Evolutionary conservation across 257 asterid genomes (phyloP).

Genomic region (Penstemon barbatus): DNA sequence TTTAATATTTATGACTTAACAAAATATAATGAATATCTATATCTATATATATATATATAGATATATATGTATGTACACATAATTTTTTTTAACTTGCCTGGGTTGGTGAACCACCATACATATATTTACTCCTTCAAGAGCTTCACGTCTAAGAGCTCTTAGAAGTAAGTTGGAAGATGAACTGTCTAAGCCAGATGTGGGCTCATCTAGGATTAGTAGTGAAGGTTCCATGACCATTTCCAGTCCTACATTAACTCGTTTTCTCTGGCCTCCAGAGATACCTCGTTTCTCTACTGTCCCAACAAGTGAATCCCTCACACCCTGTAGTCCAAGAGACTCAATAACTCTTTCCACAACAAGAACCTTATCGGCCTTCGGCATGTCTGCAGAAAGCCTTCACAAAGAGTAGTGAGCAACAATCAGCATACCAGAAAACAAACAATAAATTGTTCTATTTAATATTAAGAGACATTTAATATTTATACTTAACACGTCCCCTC

Average conservation of each 20-base stretch:
- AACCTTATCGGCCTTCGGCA: slow-evolving; percentile 91
- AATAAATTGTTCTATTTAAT: background rate
- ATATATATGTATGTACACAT: background rate
- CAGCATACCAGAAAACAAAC: slow-evolving; percentile 27
- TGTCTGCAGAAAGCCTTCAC: slow-evolving; percentile 72
- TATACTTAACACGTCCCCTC: no score
- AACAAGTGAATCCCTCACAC: slow-evolving; percentile 83
- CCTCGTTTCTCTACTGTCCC: slow-evolving; percentile 94
- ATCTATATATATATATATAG: background rate
- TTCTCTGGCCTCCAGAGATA: slow-evolving; percentile 95
- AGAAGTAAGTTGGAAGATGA: slow-evolving; percentile 90
- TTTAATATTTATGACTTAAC: slow-evolving; percentile 7
- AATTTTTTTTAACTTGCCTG: slow-evolving; percentile 43
- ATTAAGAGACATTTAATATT: no score
- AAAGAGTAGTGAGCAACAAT: slow-evolving; percentile 31
- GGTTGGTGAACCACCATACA: slow-evolving; percentile 99
- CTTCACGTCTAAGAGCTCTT: slow-evolving; percentile 92
- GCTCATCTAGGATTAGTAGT: slow-evolving; percentile 87
- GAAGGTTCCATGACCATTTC: slow-evolving; percentile 99
- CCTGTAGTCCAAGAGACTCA: slow-evolving; percentile 90
- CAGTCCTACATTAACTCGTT: slow-evolving; percentile 92
- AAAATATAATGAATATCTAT: background rate
- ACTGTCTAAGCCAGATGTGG: slow-evolving; percentile 95
- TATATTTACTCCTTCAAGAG: slow-evolving; percentile 93
- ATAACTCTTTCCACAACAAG: slow-evolving; percentile 94